These are phyloP conservation scores for Cystofilobasidium ferigula DNA, from an alignment of 768 basidiomycete species.

Conservation along the genomic window DNA sequence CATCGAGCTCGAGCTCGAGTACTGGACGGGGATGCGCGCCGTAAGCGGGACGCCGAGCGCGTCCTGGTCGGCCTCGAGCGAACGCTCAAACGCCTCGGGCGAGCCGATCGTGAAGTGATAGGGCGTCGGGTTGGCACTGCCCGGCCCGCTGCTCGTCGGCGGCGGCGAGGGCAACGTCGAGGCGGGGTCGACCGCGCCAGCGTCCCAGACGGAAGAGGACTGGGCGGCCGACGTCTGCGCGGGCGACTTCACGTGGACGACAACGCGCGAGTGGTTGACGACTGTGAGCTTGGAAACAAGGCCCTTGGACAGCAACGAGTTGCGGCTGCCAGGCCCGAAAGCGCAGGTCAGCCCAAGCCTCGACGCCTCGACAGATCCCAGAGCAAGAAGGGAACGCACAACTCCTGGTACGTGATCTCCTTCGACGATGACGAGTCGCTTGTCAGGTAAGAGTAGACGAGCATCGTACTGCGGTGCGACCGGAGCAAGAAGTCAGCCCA, in stretches of 20 bases:
- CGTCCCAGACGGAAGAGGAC: slow-evolving; percentile 35
- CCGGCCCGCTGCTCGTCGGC: slow-evolving; percentile 42
- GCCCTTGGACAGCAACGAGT: slow-evolving; percentile 85
- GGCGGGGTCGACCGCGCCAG: slow-evolving; percentile 36
- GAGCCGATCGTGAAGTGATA: slow-evolving; percentile 97
- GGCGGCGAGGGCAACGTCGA: slow-evolving; percentile 28
- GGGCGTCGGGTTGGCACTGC: slow-evolving; percentile 32
- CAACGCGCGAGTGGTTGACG: slow-evolving; percentile 17
- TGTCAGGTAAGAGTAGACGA: slow-evolving; percentile 3
- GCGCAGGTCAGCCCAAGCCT: not conserved
- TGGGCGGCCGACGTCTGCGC: slow-evolving; percentile 28
- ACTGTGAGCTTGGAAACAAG: slow-evolving; percentile 22
- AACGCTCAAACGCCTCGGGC: slow-evolving; percentile 90
- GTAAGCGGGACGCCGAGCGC: slow-evolving; percentile 84
- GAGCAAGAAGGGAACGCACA: slow-evolving; percentile 40
- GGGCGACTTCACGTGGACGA: slow-evolving; percentile 8
- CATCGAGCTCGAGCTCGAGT: slow-evolving; percentile 85
- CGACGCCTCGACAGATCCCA: not conserved
- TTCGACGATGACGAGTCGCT: slow-evolving; percentile 39
- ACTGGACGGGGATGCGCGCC: slow-evolving; percentile 92
- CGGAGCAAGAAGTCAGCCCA: not conserved
- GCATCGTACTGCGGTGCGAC: slow-evolving; percentile 8
- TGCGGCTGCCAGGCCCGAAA: slow-evolving; percentile 44
- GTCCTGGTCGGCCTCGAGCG: slow-evolving; percentile 81
- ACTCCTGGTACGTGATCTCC: slow-evolving; percentile 99